Conservation (phyloP, 176 grass and related monocot genomes). For the Ensete glaucum region DNA sequence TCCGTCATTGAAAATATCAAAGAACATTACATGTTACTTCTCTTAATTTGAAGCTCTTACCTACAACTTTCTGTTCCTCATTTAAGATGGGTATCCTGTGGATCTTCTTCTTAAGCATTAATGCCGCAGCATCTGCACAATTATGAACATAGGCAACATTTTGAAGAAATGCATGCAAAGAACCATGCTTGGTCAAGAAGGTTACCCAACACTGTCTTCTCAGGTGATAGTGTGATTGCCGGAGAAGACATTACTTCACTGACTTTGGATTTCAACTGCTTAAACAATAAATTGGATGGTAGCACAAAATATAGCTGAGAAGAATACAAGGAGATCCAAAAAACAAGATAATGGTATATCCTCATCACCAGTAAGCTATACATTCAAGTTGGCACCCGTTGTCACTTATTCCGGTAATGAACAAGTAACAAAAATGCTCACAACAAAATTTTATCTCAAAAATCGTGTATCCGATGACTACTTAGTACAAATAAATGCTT, state of each 20-base stretch:
- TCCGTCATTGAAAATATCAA: not conserved
- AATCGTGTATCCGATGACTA: not conserved
- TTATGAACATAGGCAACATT: not conserved
- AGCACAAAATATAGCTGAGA: not conserved
- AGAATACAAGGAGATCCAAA: not conserved
- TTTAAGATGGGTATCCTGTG: conserved; percentile 72
- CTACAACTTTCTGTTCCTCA: conserved; percentile 44
- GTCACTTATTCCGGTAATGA: no score
- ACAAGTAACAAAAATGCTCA: not conserved
- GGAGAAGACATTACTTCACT: conserved; percentile 73
- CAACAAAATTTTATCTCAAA: not conserved
- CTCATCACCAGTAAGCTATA: no score
- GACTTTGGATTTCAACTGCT: conserved; percentile 57
- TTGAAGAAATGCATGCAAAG: not conserved
- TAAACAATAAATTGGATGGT: conserved; percentile 16
- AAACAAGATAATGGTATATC: no score
- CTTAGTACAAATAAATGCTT: not conserved
- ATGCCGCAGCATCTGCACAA: conserved; percentile 59
- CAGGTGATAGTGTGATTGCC: conserved; percentile 50
- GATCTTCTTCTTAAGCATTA: conserved; percentile 81
- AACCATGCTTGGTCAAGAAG: not conserved
- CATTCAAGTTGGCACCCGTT: no score
- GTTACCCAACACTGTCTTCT: conserved; percentile 68
- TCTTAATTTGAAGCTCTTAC: conserved; percentile 19
- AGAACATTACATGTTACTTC: not conserved